A percentile compares a stretch with the other conserved stretches of the same genome.
These are phyloP conservation scores for Floccularia luteovirens DNA, from an alignment of 768 basidiomycete genomes.

Conservation along the genomic window DNA sequence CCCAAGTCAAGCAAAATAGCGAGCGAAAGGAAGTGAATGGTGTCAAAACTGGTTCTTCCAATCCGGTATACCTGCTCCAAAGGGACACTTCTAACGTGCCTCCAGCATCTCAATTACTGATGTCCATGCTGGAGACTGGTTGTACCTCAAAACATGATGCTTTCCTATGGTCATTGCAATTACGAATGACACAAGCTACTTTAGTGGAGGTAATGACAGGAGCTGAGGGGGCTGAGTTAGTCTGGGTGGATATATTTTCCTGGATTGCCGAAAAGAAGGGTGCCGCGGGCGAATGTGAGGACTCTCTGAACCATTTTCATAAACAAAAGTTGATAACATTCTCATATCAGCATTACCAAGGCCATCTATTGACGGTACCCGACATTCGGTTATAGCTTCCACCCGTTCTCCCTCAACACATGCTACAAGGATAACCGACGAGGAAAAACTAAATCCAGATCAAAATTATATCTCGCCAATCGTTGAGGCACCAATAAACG, in stretches of 20 bases:
- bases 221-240: conserved; percentile 70
- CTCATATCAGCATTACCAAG: not conserved
- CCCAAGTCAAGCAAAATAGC: not conserved
- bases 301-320: not conserved
- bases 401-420: not conserved
- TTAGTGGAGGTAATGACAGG: conserved; percentile 82
- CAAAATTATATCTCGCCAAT: no score
- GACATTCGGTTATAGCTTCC: not conserved
- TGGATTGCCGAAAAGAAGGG: conserved; percentile 70
- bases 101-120: conserved; percentile 19
- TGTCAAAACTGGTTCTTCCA: not conserved
- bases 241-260: conserved; percentile 78
- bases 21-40: no score
- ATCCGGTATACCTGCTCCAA: conserved; percentile 18
- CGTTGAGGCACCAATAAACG: no score
- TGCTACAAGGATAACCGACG: conserved; percentile 1
- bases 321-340: not conserved
- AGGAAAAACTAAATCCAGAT: not conserved
- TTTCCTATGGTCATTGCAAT: conserved; percentile 75
- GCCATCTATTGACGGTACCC: not conserved
- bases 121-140: conserved; percentile 16
- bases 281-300: conserved; percentile 6
- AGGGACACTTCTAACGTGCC: conserved; percentile 24
- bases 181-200: conserved; percentile 81
- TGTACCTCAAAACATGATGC: conserved; percentile 44